Conservation (phyloP, 768 basidiomycete species). For the Pisolithus tinctorius region DNA sequence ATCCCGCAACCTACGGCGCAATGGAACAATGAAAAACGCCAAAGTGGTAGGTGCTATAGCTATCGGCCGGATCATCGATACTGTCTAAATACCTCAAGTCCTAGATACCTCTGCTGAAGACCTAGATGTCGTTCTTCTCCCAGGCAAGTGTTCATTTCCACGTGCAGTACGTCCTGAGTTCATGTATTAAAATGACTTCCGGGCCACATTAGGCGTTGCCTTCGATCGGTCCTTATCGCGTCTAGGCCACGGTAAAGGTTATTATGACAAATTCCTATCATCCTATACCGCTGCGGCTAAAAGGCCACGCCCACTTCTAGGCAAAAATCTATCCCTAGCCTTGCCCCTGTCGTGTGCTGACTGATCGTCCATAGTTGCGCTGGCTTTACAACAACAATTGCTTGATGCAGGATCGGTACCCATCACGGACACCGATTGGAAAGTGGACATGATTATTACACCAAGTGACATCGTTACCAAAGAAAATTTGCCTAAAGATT, state of each 20-base stretch:
- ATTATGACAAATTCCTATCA: constrained; percentile 70
- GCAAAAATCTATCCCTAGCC: constrained; percentile 32
- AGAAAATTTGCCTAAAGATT: constrained; percentile 3
- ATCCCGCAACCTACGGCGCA: constrained; percentile 57
- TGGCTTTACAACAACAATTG: constrained; percentile 60
- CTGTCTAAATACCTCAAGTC: constrained; percentile 9
- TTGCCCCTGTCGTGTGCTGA: constrained; percentile 12
- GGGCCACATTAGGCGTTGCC: constrained; percentile 49
- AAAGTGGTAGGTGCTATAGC: constrained; percentile 40
- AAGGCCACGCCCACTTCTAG: constrained; percentile 47
- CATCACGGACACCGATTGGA: constrained; percentile 52
- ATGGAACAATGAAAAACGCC: constrained; percentile 39
- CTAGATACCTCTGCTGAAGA: constrained; percentile 29
- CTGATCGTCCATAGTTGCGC: constrained; percentile 40
- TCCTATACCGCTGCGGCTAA: constrained; percentile 39
- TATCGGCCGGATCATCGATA: constrained; percentile 1
- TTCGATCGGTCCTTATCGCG: constrained; percentile 65
- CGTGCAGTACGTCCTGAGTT: constrained; percentile 5
- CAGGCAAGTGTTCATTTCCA: constrained; percentile 39
- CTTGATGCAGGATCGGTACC: constrained; percentile 48
- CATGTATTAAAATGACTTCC: constrained; percentile 4
- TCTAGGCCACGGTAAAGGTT: constrained; percentile 79
- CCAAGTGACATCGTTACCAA: constrained; percentile 31
- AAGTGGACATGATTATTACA: constrained; percentile 55
- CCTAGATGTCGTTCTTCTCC: constrained; percentile 61